A percentile compares a stretch with the other conserved stretches of the same genome.
Conservation (phyloP, 2,329 filamentous ascomycete species). For the Sporothrix inflata region DNA sequence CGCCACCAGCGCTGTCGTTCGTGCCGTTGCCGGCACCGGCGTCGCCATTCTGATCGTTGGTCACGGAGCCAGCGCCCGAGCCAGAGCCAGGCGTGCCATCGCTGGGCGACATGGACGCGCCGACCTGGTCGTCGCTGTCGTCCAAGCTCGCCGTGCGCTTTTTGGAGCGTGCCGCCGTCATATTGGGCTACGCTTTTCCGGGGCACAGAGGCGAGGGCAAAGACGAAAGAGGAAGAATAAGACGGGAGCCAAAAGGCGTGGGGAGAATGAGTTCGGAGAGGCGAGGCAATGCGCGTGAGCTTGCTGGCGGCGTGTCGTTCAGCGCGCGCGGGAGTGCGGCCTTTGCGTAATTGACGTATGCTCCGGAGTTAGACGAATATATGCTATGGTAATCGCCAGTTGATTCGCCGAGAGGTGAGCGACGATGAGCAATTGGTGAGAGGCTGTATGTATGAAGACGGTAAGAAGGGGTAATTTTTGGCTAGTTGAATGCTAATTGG, state of each 20-base stretch:
- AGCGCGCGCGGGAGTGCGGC: neutral
- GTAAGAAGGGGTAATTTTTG: neutral
- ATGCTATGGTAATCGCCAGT: neutral
- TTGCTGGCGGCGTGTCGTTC: neutral
- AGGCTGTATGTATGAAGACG: neutral
- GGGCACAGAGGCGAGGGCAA: too few species aligned
- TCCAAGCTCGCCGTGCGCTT: slow-evolving; percentile 28
- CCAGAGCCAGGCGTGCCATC: neutral
- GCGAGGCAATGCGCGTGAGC: neutral
- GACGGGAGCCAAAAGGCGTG: neutral
- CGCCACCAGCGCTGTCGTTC: neutral
- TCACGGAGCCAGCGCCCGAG: neutral
- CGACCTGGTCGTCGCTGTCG: slow-evolving; percentile 6
- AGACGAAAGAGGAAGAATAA: neutral
- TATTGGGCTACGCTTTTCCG: neutral
- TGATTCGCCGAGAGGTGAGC: neutral
- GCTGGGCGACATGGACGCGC: neutral
- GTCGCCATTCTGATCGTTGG: slow-evolving; percentile 14
- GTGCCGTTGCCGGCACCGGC: neutral
- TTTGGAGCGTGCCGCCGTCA: slow-evolving; percentile 26
- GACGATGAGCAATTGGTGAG: neutral
- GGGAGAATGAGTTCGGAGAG: too few species aligned
- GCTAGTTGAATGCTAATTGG: neutral
- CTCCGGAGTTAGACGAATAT: neutral
- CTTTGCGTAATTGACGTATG: slow-evolving; percentile 5